Conservation (phyloP, 345 rosid species). For the Trapa bicornis region DNA sequence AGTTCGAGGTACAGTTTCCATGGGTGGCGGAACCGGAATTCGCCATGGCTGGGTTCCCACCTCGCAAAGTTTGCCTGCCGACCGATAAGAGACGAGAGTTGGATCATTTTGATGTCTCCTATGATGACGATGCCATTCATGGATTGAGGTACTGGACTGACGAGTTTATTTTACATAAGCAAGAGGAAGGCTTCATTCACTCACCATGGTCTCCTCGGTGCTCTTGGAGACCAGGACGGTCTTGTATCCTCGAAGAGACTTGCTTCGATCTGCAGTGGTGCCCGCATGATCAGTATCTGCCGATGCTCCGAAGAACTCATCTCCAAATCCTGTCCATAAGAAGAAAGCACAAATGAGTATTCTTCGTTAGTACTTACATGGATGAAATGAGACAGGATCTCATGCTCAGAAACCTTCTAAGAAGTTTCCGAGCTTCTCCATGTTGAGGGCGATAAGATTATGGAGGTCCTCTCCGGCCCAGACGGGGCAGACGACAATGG, state of each 20-base stretch:
- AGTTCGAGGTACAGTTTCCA: slow-evolving; percentile 57
- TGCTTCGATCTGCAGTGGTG: slow-evolving; percentile 12
- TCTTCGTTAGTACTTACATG: not conserved
- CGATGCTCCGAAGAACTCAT: slow-evolving; percentile 26
- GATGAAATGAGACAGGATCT: too few species aligned
- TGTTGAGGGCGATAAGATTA: slow-evolving; percentile 31
- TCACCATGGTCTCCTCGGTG: slow-evolving; percentile 60
- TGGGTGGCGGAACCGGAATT: slow-evolving; percentile 58
- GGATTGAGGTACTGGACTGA: not conserved
- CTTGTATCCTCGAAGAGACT: slow-evolving; percentile 33
- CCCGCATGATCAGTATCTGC: slow-evolving; percentile 13
- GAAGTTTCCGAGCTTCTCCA: slow-evolving; percentile 44
- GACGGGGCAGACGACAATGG: slow-evolving; percentile 44
- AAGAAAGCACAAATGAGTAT: not conserved
- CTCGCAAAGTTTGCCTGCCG: slow-evolving; percentile 62
- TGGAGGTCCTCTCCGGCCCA: slow-evolving; percentile 71
- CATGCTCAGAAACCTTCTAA: slow-evolving; percentile 29
- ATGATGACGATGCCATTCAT: not conserved
- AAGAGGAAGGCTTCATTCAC: not conserved
- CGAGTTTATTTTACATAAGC: too few species aligned
- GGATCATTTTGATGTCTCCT: too few species aligned
- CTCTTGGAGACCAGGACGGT: slow-evolving; percentile 49
- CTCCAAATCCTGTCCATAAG: slow-evolving; percentile 36
- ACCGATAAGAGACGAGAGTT: not conserved
- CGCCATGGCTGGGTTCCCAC: slow-evolving; percentile 84